Conservation (phyloP, 495 filamentous ascomycete species). For the Aspergillus campestris region DNA sequence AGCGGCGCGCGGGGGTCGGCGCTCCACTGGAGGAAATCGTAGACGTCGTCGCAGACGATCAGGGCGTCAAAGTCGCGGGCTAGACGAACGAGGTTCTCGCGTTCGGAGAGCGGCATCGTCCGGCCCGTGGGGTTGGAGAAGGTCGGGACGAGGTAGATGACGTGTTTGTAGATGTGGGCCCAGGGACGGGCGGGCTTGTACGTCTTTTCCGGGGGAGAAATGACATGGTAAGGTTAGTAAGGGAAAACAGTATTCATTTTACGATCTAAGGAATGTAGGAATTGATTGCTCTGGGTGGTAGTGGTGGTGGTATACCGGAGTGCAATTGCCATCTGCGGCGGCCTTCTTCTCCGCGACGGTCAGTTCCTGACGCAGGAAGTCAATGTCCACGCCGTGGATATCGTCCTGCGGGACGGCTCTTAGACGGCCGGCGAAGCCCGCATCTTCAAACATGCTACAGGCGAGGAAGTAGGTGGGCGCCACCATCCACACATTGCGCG, state of each 20-base stretch:
- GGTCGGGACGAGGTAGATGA: constrained; percentile 79
- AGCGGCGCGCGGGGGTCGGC: constrained; percentile 18
- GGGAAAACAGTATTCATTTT: no score
- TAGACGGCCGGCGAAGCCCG: constrained; percentile 54
- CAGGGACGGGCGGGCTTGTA: constrained; percentile 36
- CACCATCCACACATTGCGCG: constrained; percentile 67
- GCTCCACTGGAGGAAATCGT: constrained; percentile 77
- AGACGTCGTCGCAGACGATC: constrained; percentile 82
- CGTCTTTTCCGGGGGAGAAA: constrained; percentile 14
- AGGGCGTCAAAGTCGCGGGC: constrained; percentile 69
- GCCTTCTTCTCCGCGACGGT: constrained; percentile 28
- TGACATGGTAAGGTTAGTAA: neutral
- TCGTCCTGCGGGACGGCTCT: constrained; percentile 64
- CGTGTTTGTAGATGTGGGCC: constrained; percentile 67
- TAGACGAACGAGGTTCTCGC: constrained; percentile 53
- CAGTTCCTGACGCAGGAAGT: constrained; percentile 43
- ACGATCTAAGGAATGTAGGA: no score
- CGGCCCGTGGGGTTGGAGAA: constrained; percentile 74
- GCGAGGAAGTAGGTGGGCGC: constrained; percentile 75
- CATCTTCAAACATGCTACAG: constrained; percentile 70
- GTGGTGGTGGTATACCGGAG: constrained; percentile 41
- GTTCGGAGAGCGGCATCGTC: constrained; percentile 56
- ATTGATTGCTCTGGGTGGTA: no score
- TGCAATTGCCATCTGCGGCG: constrained; percentile 16
- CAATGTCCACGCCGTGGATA: constrained; percentile 57